A percentile compares a stretch with the other conserved stretches of the same genome.
Conservation (phyloP, 345 rosid species). For the Hibiscus tridactylites region DNA sequence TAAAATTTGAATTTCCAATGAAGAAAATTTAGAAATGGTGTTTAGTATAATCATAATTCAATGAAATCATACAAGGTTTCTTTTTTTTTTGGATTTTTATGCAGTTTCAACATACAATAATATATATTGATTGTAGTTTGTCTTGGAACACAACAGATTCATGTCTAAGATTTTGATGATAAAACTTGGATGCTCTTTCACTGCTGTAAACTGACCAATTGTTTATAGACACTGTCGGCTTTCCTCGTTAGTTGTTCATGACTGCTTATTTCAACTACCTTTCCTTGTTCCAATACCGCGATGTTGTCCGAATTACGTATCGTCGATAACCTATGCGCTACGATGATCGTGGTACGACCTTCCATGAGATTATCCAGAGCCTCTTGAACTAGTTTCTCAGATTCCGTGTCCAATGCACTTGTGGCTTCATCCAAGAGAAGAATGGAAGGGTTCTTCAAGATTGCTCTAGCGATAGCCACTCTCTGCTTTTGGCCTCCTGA, state of each 20-base stretch:
- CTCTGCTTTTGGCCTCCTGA: conserved; percentile 92
- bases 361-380: conserved; percentile 74
- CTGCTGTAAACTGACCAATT: conserved; percentile 46
- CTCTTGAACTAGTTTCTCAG: conserved; percentile 71
- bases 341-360: conserved; percentile 61
- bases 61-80: neutral
- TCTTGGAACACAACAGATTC: neutral
- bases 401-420: conserved; percentile 62
- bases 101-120: neutral
- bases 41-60: neutral
- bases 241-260: conserved; percentile 50
- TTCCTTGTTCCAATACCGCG: conserved; percentile 60
- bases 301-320: conserved; percentile 46
- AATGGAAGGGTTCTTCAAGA: conserved; percentile 60
- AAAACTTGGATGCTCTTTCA: neutral
- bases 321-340: conserved; percentile 76
- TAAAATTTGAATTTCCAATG: neutral
- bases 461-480: conserved; percentile 77
- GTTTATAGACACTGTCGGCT: conserved; percentile 46
- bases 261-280: conserved; percentile 61
- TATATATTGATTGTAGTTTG: neutral
- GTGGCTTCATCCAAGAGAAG: conserved; percentile 85
- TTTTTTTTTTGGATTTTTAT: neutral
- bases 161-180: neutral
- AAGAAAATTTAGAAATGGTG: neutral